phyloP scores from a whole-genome alignment of 495 filamentous ascomycete species.

The Cladorrhinum samala region DNA sequence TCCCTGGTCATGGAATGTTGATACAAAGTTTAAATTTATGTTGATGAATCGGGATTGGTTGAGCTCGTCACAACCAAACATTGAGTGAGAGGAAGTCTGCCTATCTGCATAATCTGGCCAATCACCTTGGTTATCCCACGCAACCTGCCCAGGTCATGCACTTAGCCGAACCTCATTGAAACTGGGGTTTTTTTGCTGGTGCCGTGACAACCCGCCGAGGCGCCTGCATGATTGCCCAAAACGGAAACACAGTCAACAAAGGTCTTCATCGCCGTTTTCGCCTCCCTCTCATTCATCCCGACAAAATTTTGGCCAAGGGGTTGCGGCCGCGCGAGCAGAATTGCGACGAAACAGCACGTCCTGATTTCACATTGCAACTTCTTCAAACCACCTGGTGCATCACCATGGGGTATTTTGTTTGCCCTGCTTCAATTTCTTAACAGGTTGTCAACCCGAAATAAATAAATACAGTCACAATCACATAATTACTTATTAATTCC shows the following conservation, averaged over 20 bases:
- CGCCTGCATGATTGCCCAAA: conserved; percentile 6
- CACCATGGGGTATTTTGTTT: too few species aligned
- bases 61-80: not conserved
- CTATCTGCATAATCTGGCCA: not conserved
- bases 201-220: conserved; percentile 14
- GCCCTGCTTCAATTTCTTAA: too few species aligned
- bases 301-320: not conserved
- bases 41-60: too few species aligned
- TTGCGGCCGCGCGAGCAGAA: not conserved
- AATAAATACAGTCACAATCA: too few species aligned
- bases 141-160: not conserved
- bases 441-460: too few species aligned
- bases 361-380: too few species aligned
- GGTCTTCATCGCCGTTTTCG: conserved; percentile 1
- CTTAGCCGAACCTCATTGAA: not conserved
- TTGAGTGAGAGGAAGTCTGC: conserved; percentile 3
- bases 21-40: too few species aligned
- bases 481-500: too few species aligned
- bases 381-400: too few species aligned
- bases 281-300: not conserved
- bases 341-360: too few species aligned
- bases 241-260: conserved; percentile 28
- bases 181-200: not conserved
- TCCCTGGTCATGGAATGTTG: not conserved
- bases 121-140: too few species aligned